Conservation (phyloP, 2,329 filamentous ascomycete genomes). For the Lizonia empirigonia region DNA sequence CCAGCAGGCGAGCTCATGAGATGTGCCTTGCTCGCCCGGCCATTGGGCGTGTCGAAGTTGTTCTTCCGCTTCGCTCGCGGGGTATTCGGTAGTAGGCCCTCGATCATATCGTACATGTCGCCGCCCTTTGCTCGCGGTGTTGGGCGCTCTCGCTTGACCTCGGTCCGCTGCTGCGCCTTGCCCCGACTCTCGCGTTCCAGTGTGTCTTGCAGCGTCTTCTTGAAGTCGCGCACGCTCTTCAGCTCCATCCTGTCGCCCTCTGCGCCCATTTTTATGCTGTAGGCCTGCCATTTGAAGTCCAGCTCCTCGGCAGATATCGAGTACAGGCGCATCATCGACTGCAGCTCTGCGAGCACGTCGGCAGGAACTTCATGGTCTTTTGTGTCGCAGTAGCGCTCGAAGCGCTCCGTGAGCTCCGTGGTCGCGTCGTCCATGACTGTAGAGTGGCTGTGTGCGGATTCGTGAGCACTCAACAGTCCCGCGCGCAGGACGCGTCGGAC, state of each 20-base stretch:
- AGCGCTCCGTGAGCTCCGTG: conserved; percentile 64
- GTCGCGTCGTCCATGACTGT: conserved; percentile 57
- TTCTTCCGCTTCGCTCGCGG: conserved; percentile 59
- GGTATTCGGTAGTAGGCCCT: conserved; percentile 54
- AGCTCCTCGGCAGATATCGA: conserved; percentile 81
- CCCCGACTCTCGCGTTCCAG: conserved; percentile 77
- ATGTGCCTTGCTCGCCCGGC: conserved; percentile 51
- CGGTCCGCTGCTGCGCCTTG: conserved; percentile 65
- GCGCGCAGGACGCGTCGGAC: conserved; percentile 38
- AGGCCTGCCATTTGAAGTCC: conserved; percentile 99
- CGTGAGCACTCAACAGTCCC: conserved; percentile 4
- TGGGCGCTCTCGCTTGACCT: conserved; percentile 66
- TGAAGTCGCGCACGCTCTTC: conserved; percentile 75
- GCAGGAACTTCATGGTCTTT: conserved; percentile 64
- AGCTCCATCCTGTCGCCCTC: conserved; percentile 76
- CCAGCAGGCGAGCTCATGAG: conserved; percentile 59
- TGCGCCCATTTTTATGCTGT: conserved; percentile 90
- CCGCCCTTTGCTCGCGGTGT: conserved; percentile 61
- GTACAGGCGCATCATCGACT: conserved; percentile 85
- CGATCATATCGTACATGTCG: conserved; percentile 82
- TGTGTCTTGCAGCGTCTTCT: conserved; percentile 82
- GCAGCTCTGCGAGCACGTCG: conserved; percentile 80
- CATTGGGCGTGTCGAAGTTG: conserved; percentile 57
- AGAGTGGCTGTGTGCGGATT: conserved; percentile 5
- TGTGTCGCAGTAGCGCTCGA: conserved; percentile 63